Base-by-base conservation (phyloP, 495 filamentous ascomycete genomes). In the Penicilliopsis zonata region DNA sequence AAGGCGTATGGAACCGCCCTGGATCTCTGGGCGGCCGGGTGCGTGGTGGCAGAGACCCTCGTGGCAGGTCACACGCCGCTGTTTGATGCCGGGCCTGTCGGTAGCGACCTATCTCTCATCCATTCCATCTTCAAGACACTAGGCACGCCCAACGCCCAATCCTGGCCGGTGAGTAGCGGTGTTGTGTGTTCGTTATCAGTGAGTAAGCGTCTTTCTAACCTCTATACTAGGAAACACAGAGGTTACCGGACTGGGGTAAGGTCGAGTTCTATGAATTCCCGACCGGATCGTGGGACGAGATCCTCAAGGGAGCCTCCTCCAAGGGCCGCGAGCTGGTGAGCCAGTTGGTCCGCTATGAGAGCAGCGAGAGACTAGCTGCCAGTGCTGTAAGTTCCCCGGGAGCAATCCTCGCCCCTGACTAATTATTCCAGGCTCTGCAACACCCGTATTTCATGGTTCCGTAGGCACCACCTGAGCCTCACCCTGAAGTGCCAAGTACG, bases 1-100 rank as follows among this genome's bases (percentile, higher is more conserved):
- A 69, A 55, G 19, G 63, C 57, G 1, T 99, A 99, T 46, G 70
- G 67, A 14, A 42, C 61, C 2, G 52, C 66, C 5, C 59, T 96
- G 5, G 90, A 99, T 60, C 71, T 94, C 41, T 99, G 90, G 90
- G 82, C 80, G 3, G 78, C 83, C 2, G 90, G 90, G 1, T 78
- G 78, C 41, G 79, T 92, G 18, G 75, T 86, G 3, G 85, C 86
- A 2, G 86, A 73, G 50, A 49, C 68, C 33, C 33, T 72, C 47
- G 38, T 53, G 13, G 48, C 52, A 6, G 50, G 52, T 25, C 59
- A 63, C 31, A 55, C 58, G 28, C 57, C 77, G 10, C 61, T 96
- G 2, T 96, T 99, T 41, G 82, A 93, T 42, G 73, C 77, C 2
- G 82, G 85, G 16, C 83, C 86, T 32, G 61, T 94, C 23, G 90